Evolutionary conservation across 345 rosid genomes (phyloP).

Genomic region (Bruguiera gymnorhiza): DNA sequence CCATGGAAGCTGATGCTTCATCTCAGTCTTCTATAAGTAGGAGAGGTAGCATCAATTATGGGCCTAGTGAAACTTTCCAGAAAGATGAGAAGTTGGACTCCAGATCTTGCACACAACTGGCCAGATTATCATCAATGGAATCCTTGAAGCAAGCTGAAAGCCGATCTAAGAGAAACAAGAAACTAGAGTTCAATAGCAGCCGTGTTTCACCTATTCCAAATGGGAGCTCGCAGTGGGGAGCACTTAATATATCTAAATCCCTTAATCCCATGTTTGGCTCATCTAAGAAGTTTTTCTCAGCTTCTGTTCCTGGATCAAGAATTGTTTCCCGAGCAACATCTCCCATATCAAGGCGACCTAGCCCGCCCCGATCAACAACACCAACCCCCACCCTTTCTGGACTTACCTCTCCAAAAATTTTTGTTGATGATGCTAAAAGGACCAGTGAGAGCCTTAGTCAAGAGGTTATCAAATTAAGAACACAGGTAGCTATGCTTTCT

Average conservation of each 20-base stretch:
- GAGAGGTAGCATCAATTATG: slow-evolving; percentile 73
- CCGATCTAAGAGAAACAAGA: slow-evolving; percentile 75
- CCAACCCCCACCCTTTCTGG: slow-evolving; percentile 95
- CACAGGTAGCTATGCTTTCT: slow-evolving; percentile 54
- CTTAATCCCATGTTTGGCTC: slow-evolving; percentile 86
- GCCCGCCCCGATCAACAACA: slow-evolving; percentile 97
- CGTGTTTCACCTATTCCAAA: slow-evolving; percentile 94
- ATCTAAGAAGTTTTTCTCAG: slow-evolving; percentile 95
- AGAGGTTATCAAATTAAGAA: slow-evolving; percentile 82
- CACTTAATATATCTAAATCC: slow-evolving; percentile 70
- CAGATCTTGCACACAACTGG: slow-evolving; percentile 71
- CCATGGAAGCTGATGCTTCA: slow-evolving; percentile 57
- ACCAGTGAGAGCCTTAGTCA: slow-evolving; percentile 74
- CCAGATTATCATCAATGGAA: slow-evolving; percentile 83
- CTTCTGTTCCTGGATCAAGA: slow-evolving; percentile 99
- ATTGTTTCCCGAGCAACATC: slow-evolving; percentile 98
- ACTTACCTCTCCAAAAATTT: slow-evolving; percentile 72
- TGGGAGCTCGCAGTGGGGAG: slow-evolving; percentile 88
- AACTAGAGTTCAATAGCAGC: slow-evolving; percentile 84
- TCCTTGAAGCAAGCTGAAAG: slow-evolving; percentile 74
- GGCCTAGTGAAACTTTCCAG: slow-evolving; percentile 47
- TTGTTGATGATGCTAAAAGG: slow-evolving; percentile 71
- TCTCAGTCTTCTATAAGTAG: slow-evolving; percentile 69
- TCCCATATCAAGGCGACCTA: slow-evolving; percentile 87
- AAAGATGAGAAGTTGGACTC: slow-evolving; percentile 83